Conservation (phyloP, 106 monocot genomes). For the Acorus calamus region DNA sequence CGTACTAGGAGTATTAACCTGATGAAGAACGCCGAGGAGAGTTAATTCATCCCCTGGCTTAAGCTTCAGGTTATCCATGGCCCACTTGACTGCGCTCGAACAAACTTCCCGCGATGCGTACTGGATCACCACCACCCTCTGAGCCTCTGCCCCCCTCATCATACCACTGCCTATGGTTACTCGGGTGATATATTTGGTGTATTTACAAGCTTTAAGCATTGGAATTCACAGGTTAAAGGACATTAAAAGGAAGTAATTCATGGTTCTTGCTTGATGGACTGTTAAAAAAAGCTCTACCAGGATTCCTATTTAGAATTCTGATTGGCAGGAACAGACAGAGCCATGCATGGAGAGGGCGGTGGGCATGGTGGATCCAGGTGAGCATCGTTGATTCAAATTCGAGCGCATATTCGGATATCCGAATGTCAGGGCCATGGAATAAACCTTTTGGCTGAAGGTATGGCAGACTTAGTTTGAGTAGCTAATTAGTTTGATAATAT, state of each 20-base stretch:
- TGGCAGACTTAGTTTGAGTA: no score
- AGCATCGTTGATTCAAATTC: conserved; percentile 5
- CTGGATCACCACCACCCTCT: conserved; percentile 48
- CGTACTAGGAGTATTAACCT: conserved; percentile 47
- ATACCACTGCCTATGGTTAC: not conserved
- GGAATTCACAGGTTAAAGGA: no score
- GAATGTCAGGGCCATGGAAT: not conserved
- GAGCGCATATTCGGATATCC: conserved; percentile 13
- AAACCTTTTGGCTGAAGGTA: not conserved
- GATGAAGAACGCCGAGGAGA: conserved; percentile 40
- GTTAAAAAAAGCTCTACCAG: no score
- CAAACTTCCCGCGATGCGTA: conserved; percentile 38
- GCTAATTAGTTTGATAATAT: no score
- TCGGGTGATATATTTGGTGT: no score
- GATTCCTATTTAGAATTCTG: no score
- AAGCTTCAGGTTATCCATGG: conserved; percentile 30
- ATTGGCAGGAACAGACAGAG: no score
- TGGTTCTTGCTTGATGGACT: no score
- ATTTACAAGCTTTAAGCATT: no score
- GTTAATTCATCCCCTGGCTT: conserved; percentile 51
- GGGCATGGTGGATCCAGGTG: not conserved
- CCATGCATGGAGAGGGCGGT: not conserved
- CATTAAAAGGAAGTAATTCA: no score
- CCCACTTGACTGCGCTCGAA: conserved; percentile 39
- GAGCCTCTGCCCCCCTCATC: conserved; percentile 5